Percentiles rank a stretch among this genome's conserved stretches.
Conservation (phyloP, 2,329 filamentous ascomycete genomes). For the Alternaria triticina region DNA sequence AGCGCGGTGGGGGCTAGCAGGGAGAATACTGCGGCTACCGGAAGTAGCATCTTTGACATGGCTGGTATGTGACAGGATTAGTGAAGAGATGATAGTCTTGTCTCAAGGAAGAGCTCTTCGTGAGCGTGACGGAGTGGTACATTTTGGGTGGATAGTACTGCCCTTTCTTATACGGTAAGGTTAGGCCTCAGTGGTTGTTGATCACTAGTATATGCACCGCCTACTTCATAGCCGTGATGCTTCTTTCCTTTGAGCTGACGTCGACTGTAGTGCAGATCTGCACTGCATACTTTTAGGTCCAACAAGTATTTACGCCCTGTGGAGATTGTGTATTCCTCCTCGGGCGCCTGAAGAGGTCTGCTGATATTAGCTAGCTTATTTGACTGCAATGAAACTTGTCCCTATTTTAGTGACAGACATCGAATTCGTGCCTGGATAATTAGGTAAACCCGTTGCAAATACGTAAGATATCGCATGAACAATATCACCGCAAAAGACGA, state of each 20-base stretch:
- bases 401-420: too few species aligned
- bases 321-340: too few species aligned
- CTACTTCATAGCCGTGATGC: background rate
- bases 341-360: too few species aligned
- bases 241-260: too few species aligned
- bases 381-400: too few species aligned
- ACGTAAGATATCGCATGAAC: too few species aligned
- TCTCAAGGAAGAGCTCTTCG: background rate
- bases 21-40: background rate
- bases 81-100: background rate
- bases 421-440: too few species aligned
- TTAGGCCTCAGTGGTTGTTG: too few species aligned
- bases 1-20: background rate
- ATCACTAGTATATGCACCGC: background rate
- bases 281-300: too few species aligned
- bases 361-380: too few species aligned
- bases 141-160: background rate
- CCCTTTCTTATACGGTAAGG: conserved; percentile 1
- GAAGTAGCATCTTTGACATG: background rate
- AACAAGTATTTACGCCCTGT: background rate
- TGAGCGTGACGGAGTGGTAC: background rate
- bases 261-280: too few species aligned
- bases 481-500: background rate
- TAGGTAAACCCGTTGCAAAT: too few species aligned
- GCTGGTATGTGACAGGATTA: background rate